Evolutionary conservation across 2,329 filamentous ascomycete genomes (phyloP), one percentile per base, ranked within the genome.

Genomic region (Cladosporium velox): DNA sequence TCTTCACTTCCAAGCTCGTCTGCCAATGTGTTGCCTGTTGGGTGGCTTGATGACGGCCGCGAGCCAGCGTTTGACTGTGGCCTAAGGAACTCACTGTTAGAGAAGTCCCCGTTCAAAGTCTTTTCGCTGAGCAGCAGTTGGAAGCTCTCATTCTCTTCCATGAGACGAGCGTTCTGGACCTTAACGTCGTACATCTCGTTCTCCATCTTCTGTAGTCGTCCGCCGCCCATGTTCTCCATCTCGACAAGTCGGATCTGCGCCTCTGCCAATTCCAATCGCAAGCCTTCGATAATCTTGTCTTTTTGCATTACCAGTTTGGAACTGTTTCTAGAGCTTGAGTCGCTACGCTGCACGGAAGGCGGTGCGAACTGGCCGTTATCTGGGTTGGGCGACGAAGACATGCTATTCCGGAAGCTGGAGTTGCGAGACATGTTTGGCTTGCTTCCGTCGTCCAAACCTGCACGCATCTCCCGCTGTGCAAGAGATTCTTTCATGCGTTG

Each of bases 111-210:
- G 76, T 96, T 97, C 66, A 99, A 86, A 1, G 95, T 98, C 84
- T 93, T 94, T 79, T 98, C 93, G 75, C 93, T 92, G 28, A 99
- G 87, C 21, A 99, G 87, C 44, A 98, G 86, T 79, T 98, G 94
- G 79, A 97, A 99, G 80, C 93, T 96, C 80, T 99, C 95, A 74
- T 98, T 98, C 79, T 99, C 95, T 80, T 99, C 95, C 91, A 97
- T 95, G 69, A 99, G 83, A 55, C 93, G 88, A 66, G 95, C 95
- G 76, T 98, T 99, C 71, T 93, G 91, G 90, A 98, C 95, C 73
- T 93, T 92, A 47, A 92, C 90, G 76, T 98, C 94, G 80, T 97
- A 88, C 62, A 98, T 86, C 70, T 91, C 87, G 72, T 91, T 90
- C 80, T 98, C 93, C n/a, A 98, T 86, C 78, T 97, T 92, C 71